phyloP scores from a whole-genome alignment of 768 basidiomycete species.

The Pulveroboletus sp. region DNA sequence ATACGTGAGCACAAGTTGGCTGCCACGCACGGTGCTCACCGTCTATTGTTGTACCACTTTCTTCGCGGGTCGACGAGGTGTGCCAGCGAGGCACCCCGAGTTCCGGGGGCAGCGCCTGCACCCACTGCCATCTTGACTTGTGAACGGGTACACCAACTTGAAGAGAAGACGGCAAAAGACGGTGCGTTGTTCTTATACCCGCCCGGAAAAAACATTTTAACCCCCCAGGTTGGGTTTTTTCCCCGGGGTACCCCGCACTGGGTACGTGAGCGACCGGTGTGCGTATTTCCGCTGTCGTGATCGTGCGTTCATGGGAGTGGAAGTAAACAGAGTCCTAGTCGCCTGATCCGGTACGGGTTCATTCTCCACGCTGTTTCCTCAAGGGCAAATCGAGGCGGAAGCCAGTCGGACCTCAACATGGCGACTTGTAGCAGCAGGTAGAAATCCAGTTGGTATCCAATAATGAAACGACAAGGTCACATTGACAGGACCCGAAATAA shows the following conservation, averaged over 20 bases:
- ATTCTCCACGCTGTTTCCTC: too few species aligned
- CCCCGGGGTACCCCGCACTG: constrained; percentile 20
- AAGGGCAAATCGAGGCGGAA: too few species aligned
- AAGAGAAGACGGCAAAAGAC: constrained; percentile 13
- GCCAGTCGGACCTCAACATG: too few species aligned
- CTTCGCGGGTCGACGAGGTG: constrained; percentile 63
- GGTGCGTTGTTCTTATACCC: constrained; percentile 10
- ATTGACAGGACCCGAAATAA: too few species aligned
- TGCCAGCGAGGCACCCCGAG: constrained; percentile 36
- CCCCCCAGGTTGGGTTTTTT: constrained; percentile 12
- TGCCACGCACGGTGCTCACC: constrained; percentile 36
- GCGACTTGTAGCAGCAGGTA: too few species aligned
- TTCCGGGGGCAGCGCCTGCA: constrained; percentile 40
- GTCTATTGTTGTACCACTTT: constrained; percentile 76
- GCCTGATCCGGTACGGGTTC: too few species aligned
- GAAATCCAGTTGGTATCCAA: too few species aligned
- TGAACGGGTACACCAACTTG: not conserved
- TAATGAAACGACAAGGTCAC: too few species aligned
- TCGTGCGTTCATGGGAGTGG: not conserved
- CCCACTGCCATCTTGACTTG: constrained; percentile 48
- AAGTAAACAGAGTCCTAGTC: too few species aligned
- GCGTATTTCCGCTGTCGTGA: not conserved
- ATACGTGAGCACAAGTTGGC: not conserved
- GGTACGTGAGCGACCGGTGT: not conserved
- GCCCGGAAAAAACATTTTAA: constrained; percentile 7